phyloP scores from a whole-genome alignment of 129 eudicot species.

The Saussurea involucrata region DNA sequence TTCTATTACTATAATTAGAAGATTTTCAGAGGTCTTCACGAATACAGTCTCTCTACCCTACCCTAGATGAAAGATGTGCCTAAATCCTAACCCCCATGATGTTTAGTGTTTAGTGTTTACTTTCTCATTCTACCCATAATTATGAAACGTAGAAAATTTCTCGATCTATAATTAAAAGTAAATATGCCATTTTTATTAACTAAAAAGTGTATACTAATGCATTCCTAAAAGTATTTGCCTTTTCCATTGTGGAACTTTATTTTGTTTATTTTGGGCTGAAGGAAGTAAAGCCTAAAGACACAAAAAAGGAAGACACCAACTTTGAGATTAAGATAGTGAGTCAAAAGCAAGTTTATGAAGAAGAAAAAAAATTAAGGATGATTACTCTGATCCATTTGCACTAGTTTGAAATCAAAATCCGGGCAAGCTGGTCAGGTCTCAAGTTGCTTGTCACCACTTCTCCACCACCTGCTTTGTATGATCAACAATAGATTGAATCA shows the following conservation, averaged over 20 bases:
- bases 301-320: neutral
- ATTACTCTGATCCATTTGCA: constrained; percentile 23
- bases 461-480: constrained; percentile 6
- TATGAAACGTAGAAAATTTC: no score
- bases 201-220: no score
- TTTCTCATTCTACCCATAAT: no score
- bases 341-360: neutral
- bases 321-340: neutral
- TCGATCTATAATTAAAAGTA: no score
- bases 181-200: no score
- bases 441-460: neutral
- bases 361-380: neutral
- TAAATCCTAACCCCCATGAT: neutral
- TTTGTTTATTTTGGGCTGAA: no score
- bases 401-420: neutral
- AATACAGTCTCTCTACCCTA: neutral
- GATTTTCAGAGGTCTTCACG: neutral
- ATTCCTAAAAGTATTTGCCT: no score
- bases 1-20: neutral
- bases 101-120: no score
- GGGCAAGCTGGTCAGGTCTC: neutral
- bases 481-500: neutral
- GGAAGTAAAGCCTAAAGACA: neutral
- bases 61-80: neutral
- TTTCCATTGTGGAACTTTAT: no score